Evolutionary conservation across 106 monocot genomes (phyloP).

Genomic region (Dactylorhiza incarnata): DNA sequence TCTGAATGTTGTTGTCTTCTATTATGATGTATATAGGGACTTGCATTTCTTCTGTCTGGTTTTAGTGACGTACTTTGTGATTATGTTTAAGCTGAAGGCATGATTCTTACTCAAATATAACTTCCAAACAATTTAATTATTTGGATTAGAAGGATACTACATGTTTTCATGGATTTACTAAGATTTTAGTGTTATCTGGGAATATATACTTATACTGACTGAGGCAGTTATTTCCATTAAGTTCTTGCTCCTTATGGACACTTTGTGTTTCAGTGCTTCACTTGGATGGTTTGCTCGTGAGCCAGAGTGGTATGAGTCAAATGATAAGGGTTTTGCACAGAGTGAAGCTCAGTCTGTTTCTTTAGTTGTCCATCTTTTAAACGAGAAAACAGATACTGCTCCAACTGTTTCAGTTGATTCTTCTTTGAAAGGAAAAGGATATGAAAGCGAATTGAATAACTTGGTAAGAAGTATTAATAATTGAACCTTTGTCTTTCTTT

Average conservation of each 20-base stretch:
- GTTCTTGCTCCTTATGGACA: background rate
- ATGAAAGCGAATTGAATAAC: constrained; percentile 45
- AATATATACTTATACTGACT: background rate
- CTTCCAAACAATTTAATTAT: background rate
- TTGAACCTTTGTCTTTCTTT: background rate
- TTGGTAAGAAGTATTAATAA: constrained; percentile 30
- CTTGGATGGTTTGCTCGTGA: constrained; percentile 92
- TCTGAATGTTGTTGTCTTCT: background rate
- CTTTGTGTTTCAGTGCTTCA: constrained; percentile 45
- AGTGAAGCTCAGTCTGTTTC: constrained; percentile 95
- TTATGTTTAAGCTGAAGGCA: background rate
- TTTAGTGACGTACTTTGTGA: background rate
- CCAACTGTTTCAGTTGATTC: constrained; percentile 33
- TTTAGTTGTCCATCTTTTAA: constrained; percentile 69
- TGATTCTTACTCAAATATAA: background rate
- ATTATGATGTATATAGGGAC: background rate
- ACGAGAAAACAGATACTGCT: constrained; percentile 37
- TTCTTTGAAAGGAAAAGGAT: constrained; percentile 37
- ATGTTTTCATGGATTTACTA: background rate
- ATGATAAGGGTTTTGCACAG: constrained; percentile 72
- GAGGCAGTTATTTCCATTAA: constrained; percentile 1
- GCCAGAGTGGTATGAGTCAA: constrained; percentile 90
- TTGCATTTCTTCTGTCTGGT: background rate
- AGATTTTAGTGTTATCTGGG: background rate
- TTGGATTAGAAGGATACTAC: background rate